Evolutionary conservation across 331 rosid species (phyloP).

Genomic region (Arachis monticola): DNA sequence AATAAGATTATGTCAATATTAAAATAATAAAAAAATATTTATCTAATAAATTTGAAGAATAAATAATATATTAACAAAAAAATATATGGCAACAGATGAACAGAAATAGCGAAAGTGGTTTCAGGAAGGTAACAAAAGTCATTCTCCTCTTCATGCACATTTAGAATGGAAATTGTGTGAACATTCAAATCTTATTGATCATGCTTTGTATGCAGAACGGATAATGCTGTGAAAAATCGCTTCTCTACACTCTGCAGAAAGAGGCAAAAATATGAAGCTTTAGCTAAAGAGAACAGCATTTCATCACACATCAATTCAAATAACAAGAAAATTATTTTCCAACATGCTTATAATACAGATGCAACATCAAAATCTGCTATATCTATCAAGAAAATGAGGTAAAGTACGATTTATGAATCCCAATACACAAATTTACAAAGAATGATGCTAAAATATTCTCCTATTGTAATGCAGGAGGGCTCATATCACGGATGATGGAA

Average conservation of each 20-base stretch:
- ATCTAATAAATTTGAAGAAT: too few relatives aligned
- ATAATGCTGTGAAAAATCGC: slow-evolving; percentile 91
- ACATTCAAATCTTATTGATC: slow-evolving; percentile 25
- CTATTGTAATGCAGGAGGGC: slow-evolving; percentile 56
- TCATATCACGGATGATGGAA: slow-evolving; percentile 54
- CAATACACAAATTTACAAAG: slow-evolving; percentile 16
- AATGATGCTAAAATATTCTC: slow-evolving; percentile 35
- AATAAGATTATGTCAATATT: too few relatives aligned
- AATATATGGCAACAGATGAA: slow-evolving; percentile 90
- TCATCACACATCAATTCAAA: slow-evolving; percentile 53
- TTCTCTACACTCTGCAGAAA: slow-evolving; percentile 90
- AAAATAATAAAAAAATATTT: too few relatives aligned
- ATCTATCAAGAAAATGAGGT: slow-evolving; percentile 72
- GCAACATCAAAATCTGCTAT: slow-evolving; percentile 53
- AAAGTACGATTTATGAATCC: slow-evolving; percentile 22
- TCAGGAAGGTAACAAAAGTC: slow-evolving; percentile 77
- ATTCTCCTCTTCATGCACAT: slow-evolving; percentile 16
- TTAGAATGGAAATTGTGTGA: background rate
- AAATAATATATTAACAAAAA: slow-evolving; percentile 36
- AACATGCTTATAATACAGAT: slow-evolving; percentile 50
- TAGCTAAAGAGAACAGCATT: slow-evolving; percentile 70
- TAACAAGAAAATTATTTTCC: slow-evolving; percentile 60
- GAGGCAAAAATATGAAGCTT: slow-evolving; percentile 82
- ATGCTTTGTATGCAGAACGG: slow-evolving; percentile 66
- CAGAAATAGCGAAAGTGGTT: slow-evolving; percentile 95